Base-by-base conservation (phyloP, 179 eudicot species). In the Vitellaria paradoxa region DNA sequence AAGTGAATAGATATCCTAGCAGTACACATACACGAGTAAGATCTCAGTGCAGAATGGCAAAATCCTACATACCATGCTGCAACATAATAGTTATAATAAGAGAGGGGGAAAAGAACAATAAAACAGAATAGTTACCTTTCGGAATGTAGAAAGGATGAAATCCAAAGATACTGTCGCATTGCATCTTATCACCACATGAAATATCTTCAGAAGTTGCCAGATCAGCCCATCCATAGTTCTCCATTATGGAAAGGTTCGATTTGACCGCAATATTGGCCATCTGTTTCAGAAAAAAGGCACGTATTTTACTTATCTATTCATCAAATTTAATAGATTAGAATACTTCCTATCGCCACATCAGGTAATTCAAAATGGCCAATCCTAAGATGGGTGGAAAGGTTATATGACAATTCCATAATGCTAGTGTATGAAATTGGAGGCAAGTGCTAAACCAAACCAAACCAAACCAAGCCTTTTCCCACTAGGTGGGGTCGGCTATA, bases 101-200 rank as follows among this genome's bases (percentile, higher is more conserved):
- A 6, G 6, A 18, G 50, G 37, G 37, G 37, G 37, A 30, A 30
- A 30, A 30, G 1, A 30, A 30, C 37, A 30, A 30, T 30, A 46
- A 66, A 40, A 49, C 7, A 56, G 14, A 62, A 66, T 52, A 64
- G 76, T 65, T 84, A 91, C 97, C 97, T 85, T 83, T 89, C 76
- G 86, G 82, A 71, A 95, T 93, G 77, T 87, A 93, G 84, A 95
- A 95, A 47, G 99, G 99, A 82, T 87, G 86, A 77, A 95, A 81
- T 15, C 97, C 99, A 84, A 93, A 95, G 61, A 81, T 75, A 77
- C 81, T 80, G 81, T 88, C 94, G 72, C 87, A 81, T 49, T 84
- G 87, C 94, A 86, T 90, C 46, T 68, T 85, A 74, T 81, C 85
- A 20, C 68, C 60, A 23, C 71, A 61, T 47, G 78, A 75, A 65